Base-by-base conservation (phyloP, 176 grass and related monocot genomes). In the Lolium perenne region DNA sequence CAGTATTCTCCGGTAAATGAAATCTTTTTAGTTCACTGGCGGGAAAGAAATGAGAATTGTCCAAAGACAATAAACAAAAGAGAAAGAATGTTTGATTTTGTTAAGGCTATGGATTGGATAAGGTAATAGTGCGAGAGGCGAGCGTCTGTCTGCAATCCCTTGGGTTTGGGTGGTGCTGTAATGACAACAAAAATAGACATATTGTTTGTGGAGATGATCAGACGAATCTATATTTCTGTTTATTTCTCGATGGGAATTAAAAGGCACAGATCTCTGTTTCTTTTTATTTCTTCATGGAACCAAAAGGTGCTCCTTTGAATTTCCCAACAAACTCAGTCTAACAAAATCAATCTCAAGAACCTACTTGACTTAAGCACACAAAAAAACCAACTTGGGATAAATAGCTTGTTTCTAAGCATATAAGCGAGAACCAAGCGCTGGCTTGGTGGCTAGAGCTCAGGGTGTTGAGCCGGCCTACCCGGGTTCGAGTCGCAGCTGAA, bases 291-390 rank as follows among this genome's bases (percentile, higher is more conserved):
- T 73, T 48, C 40, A 22, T 64, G 2, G 43, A 73, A 25, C 22
- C 43, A 73, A 49, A 73, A 73, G 43, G 43, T 46, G 20, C 5
- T 18, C 10, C 40, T 72, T 72, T 47, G 69, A 40, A 71, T 71
- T 61, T 61, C n/a, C 20, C 16, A 73, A 73, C 11, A 25, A 48
- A 73, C 70, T 73, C 70, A 48, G 70, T 25, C 11, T 73, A 73
- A 73, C 41, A 0, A 22, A 23, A 73, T 49, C 71, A 73, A 73
- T 48, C 43, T 22, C 46, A 74, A 74, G n/a, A 73, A 48, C n/a
- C 43, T 47, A 64, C 61, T 14, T 64, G 61, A 64, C 61, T 64
- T 64, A 4, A 64, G 5, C 12, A 23, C 12, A 23, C 11, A 64
- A 64, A 21, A 1, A 64, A 64, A 64, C 22, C 23, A 15, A 65